Evolutionary conservation across 768 basidiomycete species (phyloP).

Genomic region (Clitopilus passeckerianus): DNA sequence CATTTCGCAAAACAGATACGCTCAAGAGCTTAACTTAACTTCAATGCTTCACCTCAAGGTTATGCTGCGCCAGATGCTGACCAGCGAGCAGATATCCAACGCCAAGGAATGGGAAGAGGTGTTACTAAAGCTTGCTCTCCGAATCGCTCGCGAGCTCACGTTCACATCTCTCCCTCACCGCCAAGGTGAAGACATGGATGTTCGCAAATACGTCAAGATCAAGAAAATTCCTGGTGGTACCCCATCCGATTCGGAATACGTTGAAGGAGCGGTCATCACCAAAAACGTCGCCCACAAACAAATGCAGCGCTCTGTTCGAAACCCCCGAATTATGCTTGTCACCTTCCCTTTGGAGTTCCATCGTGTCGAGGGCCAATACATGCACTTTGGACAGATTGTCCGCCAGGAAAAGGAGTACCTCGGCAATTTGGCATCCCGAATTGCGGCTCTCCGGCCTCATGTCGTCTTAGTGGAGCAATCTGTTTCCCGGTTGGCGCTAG

Average conservation of each 20-base stretch:
- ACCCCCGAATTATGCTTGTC: slow-evolving; percentile 93
- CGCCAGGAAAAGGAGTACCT: slow-evolving; percentile 94
- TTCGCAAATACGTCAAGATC: slow-evolving; percentile 93
- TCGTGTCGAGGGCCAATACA: slow-evolving; percentile 87
- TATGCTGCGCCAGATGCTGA: slow-evolving; percentile 90
- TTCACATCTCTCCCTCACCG: slow-evolving; percentile 66
- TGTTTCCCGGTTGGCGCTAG: slow-evolving; percentile 86
- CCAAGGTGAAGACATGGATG: slow-evolving; percentile 92
- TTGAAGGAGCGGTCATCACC: slow-evolving; percentile 94
- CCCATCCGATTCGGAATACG: slow-evolving; percentile 92
- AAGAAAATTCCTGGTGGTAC: slow-evolving; percentile 96
- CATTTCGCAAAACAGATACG: slow-evolving; percentile 45
- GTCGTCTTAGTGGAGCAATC: slow-evolving; percentile 89
- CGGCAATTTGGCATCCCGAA: slow-evolving; percentile 79
- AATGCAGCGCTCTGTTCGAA: slow-evolving; percentile 78
- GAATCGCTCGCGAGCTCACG: slow-evolving; percentile 80
- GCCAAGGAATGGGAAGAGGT: slow-evolving; percentile 85
- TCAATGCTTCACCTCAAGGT: slow-evolving; percentile 88
- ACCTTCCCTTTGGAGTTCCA: slow-evolving; percentile 95
- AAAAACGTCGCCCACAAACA: slow-evolving; percentile 97
- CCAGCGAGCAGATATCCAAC: slow-evolving; percentile 77
- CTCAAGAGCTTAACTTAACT: slow-evolving; percentile 76
- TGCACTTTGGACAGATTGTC: slow-evolving; percentile 87
- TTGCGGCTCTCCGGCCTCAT: slow-evolving; percentile 89
- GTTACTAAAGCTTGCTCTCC: slow-evolving; percentile 74